These are phyloP conservation scores for Astrothelium macrocarpum DNA, from an alignment of 495 filamentous ascomycete genomes.

Conservation along the genomic window DNA sequence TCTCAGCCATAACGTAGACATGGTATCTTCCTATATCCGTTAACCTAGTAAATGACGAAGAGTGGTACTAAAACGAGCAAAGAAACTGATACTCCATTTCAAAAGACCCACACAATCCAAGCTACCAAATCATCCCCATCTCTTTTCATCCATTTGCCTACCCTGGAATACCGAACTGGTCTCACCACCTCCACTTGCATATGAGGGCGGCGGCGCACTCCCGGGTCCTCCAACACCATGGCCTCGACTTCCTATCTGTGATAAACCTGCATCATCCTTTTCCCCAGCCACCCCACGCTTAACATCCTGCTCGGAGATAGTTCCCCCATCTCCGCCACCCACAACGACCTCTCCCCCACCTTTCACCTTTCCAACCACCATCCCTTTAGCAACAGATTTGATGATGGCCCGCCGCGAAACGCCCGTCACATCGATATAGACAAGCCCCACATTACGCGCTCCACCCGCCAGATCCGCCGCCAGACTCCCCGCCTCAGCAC, in stretches of 20 bases:
- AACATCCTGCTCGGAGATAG: constrained; percentile 25
- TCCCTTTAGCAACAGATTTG: constrained; percentile 92
- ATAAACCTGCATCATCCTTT: constrained; percentile 17
- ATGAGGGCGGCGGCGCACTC: constrained; percentile 23
- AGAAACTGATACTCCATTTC: not conserved
- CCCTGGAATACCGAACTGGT: constrained; percentile 10
- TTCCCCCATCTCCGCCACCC: constrained; percentile 66
- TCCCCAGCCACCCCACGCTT: constrained; percentile 12
- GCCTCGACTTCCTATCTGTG: constrained; percentile 11
- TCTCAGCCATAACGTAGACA: too few species aligned
- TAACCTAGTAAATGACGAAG: not conserved
- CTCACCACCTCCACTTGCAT: constrained; percentile 24
- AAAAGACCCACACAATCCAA: not conserved
- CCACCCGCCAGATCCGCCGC: constrained; percentile 66
- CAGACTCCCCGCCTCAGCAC: constrained; percentile 68
- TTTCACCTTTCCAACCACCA: constrained; percentile 83
- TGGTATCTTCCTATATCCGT: not conserved
- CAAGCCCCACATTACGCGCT: constrained; percentile 88
- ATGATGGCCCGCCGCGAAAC: constrained; percentile 81
- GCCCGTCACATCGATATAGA: constrained; percentile 95
- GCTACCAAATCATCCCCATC: not conserved
- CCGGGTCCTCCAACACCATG: constrained; percentile 25
- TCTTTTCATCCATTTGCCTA: constrained; percentile 3
- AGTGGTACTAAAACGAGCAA: not conserved
- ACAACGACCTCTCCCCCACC: constrained; percentile 81